A percentile compares a stretch with the other conserved stretches of the same genome.
Conservation (phyloP, 1,139 yeast species). For the Zygoascus sp. region DNA sequence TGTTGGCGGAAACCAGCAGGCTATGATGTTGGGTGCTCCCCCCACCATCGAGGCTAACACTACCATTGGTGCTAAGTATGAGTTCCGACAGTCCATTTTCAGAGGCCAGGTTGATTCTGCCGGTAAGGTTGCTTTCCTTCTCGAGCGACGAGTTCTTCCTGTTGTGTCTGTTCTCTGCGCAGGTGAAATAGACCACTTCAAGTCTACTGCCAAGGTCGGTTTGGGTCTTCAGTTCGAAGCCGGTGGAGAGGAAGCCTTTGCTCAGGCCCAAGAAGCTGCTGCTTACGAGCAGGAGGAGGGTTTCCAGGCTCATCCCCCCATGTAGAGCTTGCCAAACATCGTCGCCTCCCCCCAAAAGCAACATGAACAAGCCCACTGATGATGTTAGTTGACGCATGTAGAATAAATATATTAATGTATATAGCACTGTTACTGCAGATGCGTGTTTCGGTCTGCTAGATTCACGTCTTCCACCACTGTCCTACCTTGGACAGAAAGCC, state of each 20-base stretch:
- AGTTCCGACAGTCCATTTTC: conserved; percentile 93
- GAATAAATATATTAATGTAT: conserved; percentile 9
- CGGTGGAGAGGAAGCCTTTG: conserved; percentile 75
- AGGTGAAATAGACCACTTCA: conserved; percentile 91
- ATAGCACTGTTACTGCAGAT: not conserved
- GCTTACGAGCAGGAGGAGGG: conserved; percentile 21
- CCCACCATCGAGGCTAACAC: conserved; percentile 88
- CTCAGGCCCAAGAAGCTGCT: conserved; percentile 32
- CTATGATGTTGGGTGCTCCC: conserved; percentile 58
- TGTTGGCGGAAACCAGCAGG: conserved; percentile 68
- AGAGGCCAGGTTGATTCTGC: conserved; percentile 91
- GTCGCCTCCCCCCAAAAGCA: not conserved
- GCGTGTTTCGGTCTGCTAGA: too few relatives aligned
- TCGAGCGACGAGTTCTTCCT: conserved; percentile 92
- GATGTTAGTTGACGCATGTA: conserved; percentile 6
- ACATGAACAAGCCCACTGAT: not conserved
- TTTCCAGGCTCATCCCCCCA: conserved; percentile 33
- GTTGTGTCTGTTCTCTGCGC: conserved; percentile 83
- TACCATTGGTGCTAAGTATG: conserved; percentile 95
- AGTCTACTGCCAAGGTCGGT: conserved; percentile 80
- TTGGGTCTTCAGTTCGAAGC: conserved; percentile 96
- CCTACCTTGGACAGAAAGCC: not conserved
- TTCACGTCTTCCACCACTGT: not conserved
- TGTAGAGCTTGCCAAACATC: conserved; percentile 26
- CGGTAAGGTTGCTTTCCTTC: conserved; percentile 86